phyloP scores from a whole-genome alignment of 768 basidiomycete species.

The Gymnopilus dilepis region DNA sequence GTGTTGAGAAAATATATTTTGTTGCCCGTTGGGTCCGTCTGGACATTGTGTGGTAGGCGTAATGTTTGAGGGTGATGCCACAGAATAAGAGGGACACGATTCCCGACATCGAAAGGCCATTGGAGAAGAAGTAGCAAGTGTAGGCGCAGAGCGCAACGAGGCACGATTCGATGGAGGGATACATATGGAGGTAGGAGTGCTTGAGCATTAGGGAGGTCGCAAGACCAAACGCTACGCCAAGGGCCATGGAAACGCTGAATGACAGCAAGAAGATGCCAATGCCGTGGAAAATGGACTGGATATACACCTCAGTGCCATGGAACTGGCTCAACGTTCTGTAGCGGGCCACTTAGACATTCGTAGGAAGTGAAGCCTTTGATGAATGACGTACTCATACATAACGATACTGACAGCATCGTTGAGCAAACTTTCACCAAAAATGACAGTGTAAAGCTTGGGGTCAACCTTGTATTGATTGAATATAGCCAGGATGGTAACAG shows the following conservation, averaged over 20 bases:
- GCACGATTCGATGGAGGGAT: slow-evolving; percentile 97
- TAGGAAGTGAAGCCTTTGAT: background rate
- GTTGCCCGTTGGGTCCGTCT: slow-evolving; percentile 90
- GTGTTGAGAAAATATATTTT: slow-evolving; percentile 94
- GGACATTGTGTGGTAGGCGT: slow-evolving; percentile 99
- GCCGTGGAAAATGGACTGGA: slow-evolving; percentile 91
- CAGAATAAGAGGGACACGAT: slow-evolving; percentile 98
- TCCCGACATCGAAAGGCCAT: slow-evolving; percentile 90
- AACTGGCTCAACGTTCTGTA: slow-evolving; percentile 89
- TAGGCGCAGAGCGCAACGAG: slow-evolving; percentile 94
- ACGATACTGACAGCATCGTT: slow-evolving; percentile 99
- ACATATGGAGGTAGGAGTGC: slow-evolving; percentile 85
- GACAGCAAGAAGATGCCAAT: slow-evolving; percentile 97
- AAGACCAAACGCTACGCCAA: slow-evolving; percentile 92
- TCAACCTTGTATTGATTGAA: slow-evolving; percentile 99
- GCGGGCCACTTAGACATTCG: background rate
- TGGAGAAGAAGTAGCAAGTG: slow-evolving; percentile 99
- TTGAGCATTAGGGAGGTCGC: slow-evolving; percentile 92
- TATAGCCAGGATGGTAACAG: slow-evolving; percentile 96
- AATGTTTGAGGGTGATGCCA: slow-evolving; percentile 98
- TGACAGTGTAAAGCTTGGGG: slow-evolving; percentile 95
- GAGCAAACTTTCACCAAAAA: slow-evolving; percentile 95
- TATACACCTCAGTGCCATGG: slow-evolving; percentile 85
- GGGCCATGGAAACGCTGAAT: slow-evolving; percentile 92
- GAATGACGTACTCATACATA: slow-evolving; percentile 94